Percentiles rank a stretch among this genome's conserved stretches.
Evolutionary conservation across 2,329 filamentous ascomycete genomes (phyloP).

Genomic region (Penicillium sp.): DNA sequence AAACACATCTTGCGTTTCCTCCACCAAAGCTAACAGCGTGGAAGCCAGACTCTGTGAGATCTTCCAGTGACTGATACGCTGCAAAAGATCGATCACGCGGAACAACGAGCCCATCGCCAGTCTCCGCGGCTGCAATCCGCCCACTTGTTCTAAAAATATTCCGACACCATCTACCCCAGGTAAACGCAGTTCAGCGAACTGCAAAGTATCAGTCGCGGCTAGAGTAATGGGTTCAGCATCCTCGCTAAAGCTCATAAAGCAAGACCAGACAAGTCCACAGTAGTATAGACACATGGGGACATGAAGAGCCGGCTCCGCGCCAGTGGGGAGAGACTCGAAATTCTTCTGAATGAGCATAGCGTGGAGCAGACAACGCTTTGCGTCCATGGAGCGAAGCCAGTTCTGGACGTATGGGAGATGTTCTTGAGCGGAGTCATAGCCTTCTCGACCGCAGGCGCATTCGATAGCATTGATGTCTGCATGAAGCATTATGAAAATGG

Average conservation of each 20-base stretch:
- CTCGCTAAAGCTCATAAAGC: constrained; percentile 4
- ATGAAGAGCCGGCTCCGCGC: neutral
- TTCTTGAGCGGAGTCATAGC: no score
- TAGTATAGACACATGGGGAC: constrained; percentile 12
- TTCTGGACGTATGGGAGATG: no score
- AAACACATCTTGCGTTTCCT: constrained; percentile 12
- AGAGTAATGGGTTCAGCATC: neutral
- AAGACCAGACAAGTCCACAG: constrained; percentile 7
- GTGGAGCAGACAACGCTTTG: no score
- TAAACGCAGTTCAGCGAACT: constrained; percentile 2
- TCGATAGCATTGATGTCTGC: no score
- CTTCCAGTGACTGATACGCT: constrained; percentile 12
- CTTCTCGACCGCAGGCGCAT: no score
- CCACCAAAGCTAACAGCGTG: constrained; percentile 10
- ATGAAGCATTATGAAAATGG: no score
- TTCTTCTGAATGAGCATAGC: no score
- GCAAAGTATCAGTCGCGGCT: neutral
- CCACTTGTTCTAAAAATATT: neutral
- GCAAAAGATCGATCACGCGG: constrained; percentile 10
- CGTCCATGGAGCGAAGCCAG: no score
- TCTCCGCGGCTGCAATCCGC: constrained; percentile 1
- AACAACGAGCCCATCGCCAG: constrained; percentile 9
- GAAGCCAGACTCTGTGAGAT: constrained; percentile 8
- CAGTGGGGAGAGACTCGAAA: no score
- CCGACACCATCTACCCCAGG: constrained; percentile 5